A percentile compares a stretch with the other conserved stretches of the same genome.
These are phyloP conservation scores for Cnidoscolus chayamansa DNA, from an alignment of 441 rosid genomes.

Conservation along the genomic window DNA sequence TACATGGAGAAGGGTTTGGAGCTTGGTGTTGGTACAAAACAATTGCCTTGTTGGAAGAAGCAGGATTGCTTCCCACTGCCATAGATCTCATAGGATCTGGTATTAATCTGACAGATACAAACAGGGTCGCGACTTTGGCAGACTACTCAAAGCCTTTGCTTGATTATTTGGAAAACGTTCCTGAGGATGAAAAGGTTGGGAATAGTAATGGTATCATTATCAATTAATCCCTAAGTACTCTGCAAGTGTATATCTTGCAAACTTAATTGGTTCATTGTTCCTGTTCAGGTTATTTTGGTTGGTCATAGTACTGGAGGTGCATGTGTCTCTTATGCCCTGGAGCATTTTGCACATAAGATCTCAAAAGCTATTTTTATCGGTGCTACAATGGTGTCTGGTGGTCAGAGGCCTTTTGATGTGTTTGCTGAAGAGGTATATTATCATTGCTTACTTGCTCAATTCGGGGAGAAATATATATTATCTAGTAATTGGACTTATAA, in stretches of 20 bases:
- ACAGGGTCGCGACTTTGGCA: slow-evolving; percentile 57
- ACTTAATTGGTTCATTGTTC: slow-evolving; percentile 12
- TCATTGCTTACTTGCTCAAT: slow-evolving; percentile 13
- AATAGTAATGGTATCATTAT: neutral
- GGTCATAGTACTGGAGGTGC: slow-evolving; percentile 96
- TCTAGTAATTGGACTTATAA: slow-evolving; percentile 1
- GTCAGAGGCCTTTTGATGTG: slow-evolving; percentile 87
- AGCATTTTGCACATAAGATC: slow-evolving; percentile 68
- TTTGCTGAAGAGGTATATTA: slow-evolving; percentile 81
- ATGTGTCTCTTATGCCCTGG: slow-evolving; percentile 73
- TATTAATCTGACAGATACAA: slow-evolving; percentile 64
- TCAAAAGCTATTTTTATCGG: slow-evolving; percentile 77
- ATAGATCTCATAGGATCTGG: slow-evolving; percentile 88
- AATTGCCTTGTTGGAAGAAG: slow-evolving; percentile 77
- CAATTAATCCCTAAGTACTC: neutral
- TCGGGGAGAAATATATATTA: neutral
- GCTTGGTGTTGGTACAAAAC: slow-evolving; percentile 99
- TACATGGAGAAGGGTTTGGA: slow-evolving; percentile 96
- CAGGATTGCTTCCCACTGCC: slow-evolving; percentile 62
- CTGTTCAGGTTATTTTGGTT: slow-evolving; percentile 73
- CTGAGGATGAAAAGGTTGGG: slow-evolving; percentile 81
- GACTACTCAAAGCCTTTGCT: slow-evolving; percentile 83
- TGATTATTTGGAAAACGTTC: slow-evolving; percentile 52
- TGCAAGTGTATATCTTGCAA: neutral
- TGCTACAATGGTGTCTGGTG: slow-evolving; percentile 85